Conservation (phyloP, 2,329 filamentous ascomycete species). For the Colletotrichum falcatum region DNA sequence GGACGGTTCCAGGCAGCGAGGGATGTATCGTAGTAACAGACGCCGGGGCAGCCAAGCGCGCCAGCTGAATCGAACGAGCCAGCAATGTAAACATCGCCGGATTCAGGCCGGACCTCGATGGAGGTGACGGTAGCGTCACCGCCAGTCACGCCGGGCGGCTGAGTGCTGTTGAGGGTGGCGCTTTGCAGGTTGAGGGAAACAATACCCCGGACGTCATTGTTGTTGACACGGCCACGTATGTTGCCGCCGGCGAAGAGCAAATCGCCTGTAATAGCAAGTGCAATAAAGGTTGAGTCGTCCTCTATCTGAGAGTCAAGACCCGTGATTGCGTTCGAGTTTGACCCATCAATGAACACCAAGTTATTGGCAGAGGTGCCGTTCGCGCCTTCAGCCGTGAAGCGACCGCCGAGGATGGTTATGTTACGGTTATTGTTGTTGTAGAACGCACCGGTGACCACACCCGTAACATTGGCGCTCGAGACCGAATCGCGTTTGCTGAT, state of each 20-base stretch:
- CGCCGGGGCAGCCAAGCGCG: conserved; percentile 81
- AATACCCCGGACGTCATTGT: conserved; percentile 75
- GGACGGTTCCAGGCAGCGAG: conserved; percentile 83
- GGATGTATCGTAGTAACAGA: conserved; percentile 83
- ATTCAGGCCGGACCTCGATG: conserved; percentile 78
- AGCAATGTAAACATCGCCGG: conserved; percentile 84
- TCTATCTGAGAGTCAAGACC: conserved; percentile 77
- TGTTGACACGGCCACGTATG: conserved; percentile 77
- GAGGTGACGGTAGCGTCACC: conserved; percentile 78
- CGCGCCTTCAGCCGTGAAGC: conserved; percentile 78
- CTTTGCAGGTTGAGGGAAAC: conserved; percentile 81
- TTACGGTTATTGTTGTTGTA: conserved; percentile 78
- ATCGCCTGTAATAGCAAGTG: conserved; percentile 75
- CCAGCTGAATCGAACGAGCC: conserved; percentile 88
- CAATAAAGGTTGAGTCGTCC: conserved; percentile 78
- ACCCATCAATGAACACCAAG: conserved; percentile 83
- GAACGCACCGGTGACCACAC: conserved; percentile 83
- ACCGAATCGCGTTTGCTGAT: conserved; percentile 61
- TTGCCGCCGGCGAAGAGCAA: conserved; percentile 86
- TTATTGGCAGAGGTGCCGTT: conserved; percentile 82
- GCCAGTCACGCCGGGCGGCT: conserved; percentile 82
- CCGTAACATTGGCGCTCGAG: conserved; percentile 61
- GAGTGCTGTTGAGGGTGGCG: conserved; percentile 69
- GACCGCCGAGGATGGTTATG: conserved; percentile 88
- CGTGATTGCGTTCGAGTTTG: conserved; percentile 72